Percentiles rank a stretch among this genome's conserved stretches.
Evolutionary conservation across 1,284 basidiomycete species (phyloP).

Genomic region (Anthracocystis walkeri): DNA sequence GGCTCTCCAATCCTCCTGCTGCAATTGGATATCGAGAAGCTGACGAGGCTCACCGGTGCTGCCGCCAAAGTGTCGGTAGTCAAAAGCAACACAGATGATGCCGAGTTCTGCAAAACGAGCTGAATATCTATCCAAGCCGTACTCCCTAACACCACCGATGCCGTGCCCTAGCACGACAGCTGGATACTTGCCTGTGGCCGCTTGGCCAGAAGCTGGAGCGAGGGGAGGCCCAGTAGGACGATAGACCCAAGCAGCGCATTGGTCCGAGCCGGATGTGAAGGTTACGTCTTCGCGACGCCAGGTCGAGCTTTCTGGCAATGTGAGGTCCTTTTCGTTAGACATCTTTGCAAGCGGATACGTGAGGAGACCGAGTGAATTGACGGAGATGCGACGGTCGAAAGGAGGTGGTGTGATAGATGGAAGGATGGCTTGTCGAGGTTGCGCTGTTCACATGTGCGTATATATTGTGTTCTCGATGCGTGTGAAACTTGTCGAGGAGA

Average conservation of each 20-base stretch:
- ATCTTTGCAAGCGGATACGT: too few relatives aligned
- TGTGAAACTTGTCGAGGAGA: too few relatives aligned
- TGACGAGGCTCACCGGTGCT: conserved; percentile 47
- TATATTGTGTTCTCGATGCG: too few relatives aligned
- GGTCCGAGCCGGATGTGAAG: conserved; percentile 27
- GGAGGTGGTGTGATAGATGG: too few relatives aligned
- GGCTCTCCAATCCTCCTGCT: conserved; percentile 55
- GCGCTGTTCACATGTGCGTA: too few relatives aligned
- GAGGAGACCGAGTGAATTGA: not conserved
- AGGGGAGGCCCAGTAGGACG: conserved; percentile 16
- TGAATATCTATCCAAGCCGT: conserved; percentile 46
- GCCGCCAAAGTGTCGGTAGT: conserved; percentile 54
- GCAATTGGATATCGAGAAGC: conserved; percentile 44
- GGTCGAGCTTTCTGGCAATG: conserved; percentile 1
- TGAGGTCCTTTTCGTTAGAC: not conserved
- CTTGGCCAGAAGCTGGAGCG: not conserved
- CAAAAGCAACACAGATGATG: conserved; percentile 54
- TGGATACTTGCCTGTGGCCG: conserved; percentile 11
- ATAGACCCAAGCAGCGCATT: conserved; percentile 49
- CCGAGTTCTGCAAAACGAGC: conserved; percentile 42
- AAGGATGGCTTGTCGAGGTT: too few relatives aligned
- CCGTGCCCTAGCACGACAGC: conserved; percentile 57
- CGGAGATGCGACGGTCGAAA: too few relatives aligned
- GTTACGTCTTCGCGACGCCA: conserved; percentile 37
- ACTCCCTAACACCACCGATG: conserved; percentile 49